Percentiles rank a stretch among this genome's conserved stretches.
These are phyloP conservation scores for Solanum sitiens DNA, from an alignment of 257 asterid species.

Conservation along the genomic window DNA sequence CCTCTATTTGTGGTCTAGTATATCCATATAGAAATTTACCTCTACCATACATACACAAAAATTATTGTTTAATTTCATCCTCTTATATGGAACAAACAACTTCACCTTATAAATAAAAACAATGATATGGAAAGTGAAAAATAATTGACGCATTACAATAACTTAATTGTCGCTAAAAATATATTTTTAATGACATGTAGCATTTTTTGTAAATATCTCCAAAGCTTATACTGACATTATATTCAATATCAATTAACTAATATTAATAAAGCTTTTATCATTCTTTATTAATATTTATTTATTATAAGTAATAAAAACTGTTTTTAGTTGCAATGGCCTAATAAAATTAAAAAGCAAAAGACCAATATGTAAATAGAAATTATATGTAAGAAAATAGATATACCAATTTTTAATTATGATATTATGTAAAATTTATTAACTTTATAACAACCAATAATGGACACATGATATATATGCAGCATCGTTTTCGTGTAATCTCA, in stretches of 20 bases:
- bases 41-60: neutral
- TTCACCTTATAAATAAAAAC: neutral
- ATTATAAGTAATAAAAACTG: too few relatives aligned
- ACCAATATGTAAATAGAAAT: neutral
- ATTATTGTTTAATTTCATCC: neutral
- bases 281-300: too few relatives aligned
- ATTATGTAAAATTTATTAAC: neutral
- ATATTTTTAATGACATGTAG: too few relatives aligned
- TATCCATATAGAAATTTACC: neutral
- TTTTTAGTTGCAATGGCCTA: neutral
- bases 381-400: neutral
- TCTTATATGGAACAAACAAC: neutral
- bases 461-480: neutral
- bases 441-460: neutral
- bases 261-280: neutral
- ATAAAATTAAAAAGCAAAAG: neutral
- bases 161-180: too few relatives aligned
- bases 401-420: neutral
- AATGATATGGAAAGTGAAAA: neutral
- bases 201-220: rapidly evolving
- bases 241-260: too few relatives aligned
- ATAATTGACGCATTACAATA: neutral
- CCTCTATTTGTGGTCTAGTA: neutral
- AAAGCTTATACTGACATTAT: rapidly evolving
- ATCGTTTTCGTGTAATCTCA: neutral